A percentile compares a stretch with the other conserved stretches of the same genome.
Evolutionary conservation across 805 yeast species (phyloP).

Genomic region (Candida schatavii): DNA sequence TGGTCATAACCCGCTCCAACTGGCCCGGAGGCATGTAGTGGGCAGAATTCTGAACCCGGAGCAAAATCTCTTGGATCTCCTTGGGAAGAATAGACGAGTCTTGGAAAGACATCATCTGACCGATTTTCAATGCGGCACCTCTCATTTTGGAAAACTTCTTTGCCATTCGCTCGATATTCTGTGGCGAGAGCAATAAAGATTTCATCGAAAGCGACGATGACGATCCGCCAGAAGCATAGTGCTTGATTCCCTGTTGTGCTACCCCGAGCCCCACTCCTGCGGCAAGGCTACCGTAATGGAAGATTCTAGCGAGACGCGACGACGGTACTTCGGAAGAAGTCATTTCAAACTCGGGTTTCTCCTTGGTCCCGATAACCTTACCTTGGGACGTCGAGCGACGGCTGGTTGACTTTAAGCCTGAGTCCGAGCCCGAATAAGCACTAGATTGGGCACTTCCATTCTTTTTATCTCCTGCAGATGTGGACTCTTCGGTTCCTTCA

Average conservation of each 20-base stretch:
- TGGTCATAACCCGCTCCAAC: constrained; percentile 67
- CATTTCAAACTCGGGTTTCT: constrained; percentile 43
- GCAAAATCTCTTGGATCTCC: constrained; percentile 76
- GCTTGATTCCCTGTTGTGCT: constrained; percentile 70
- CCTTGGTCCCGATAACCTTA: constrained; percentile 18
- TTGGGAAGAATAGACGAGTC: constrained; percentile 81
- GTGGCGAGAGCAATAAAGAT: constrained; percentile 67
- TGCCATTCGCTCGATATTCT: constrained; percentile 84
- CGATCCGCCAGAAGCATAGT: constrained; percentile 54
- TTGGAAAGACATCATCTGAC: constrained; percentile 96
- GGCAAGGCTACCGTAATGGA: constrained; percentile 90
- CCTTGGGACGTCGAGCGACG: too few species aligned
- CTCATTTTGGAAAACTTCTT: constrained; percentile 89
- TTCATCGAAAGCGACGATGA: constrained; percentile 47
- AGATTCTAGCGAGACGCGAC: constrained; percentile 80
- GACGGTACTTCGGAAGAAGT: constrained; percentile 77
- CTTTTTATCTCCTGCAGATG: too few species aligned
- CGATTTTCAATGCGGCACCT: constrained; percentile 97
- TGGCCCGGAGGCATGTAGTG: constrained; percentile 96
- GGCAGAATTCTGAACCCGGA: constrained; percentile 89
- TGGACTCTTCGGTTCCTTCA: constrained; percentile 2
- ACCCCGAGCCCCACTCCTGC: constrained; percentile 88
- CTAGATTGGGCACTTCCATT: neutral
- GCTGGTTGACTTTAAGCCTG: too few species aligned
- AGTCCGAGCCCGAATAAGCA: neutral